Conservation (phyloP, 192 early-diverging fungal genomes). For the Linnemannia hyalina region DNA sequence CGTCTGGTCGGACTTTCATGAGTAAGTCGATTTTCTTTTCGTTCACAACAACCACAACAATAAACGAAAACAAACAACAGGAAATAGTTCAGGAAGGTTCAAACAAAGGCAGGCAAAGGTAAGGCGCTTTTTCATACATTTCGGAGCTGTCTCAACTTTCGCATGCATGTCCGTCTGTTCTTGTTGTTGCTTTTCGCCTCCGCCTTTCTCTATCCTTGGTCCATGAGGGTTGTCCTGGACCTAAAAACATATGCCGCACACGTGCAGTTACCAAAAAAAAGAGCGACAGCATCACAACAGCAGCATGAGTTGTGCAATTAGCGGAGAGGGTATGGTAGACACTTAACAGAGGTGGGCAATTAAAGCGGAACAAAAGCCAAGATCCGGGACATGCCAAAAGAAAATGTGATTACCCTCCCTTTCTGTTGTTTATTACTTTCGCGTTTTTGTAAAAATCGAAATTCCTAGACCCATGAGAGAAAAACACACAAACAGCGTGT, state of each 20-base stretch:
- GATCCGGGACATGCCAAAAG: too few species aligned
- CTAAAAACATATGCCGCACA: neutral
- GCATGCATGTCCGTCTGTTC: neutral
- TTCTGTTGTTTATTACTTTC: too few species aligned
- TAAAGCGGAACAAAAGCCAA: neutral
- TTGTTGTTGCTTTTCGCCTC: neutral
- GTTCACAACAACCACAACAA: too few species aligned
- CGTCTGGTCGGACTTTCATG: too few species aligned
- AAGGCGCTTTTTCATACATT: neutral
- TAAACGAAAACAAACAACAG: neutral
- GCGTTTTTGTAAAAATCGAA: too few species aligned
- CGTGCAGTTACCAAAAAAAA: neutral
- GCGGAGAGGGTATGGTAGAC: neutral
- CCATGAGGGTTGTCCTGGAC: neutral
- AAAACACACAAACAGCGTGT: too few species aligned
- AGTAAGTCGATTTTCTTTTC: too few species aligned
- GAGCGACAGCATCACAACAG: too few species aligned
- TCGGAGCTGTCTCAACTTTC: neutral
- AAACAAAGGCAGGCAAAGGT: neutral
- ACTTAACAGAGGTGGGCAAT: neutral
- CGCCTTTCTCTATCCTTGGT: neutral
- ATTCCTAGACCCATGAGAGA: too few species aligned
- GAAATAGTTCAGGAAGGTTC: neutral
- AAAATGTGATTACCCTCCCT: too few species aligned
- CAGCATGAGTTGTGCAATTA: too few species aligned